A percentile compares a stretch with the other conserved stretches of the same genome.
phyloP scores from a whole-genome alignment of 352 stramenopile species.

The Phytophthora capsici region DNA sequence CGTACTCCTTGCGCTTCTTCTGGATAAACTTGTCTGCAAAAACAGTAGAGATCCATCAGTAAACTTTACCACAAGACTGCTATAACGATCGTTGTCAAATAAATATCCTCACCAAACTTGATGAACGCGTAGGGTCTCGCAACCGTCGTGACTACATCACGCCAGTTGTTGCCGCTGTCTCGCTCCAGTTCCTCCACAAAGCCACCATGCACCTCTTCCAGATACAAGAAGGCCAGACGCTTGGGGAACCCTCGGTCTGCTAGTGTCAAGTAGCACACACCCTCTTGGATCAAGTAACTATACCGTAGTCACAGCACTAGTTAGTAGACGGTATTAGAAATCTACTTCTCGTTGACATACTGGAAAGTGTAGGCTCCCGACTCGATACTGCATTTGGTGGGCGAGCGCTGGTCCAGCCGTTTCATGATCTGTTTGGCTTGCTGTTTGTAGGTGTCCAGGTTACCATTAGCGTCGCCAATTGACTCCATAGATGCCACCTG shows the following conservation, averaged over 20 bases:
- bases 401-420: conserved; percentile 89
- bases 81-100: too few relatives aligned
- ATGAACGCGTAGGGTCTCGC: conserved; percentile 99
- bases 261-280: conserved; percentile 97
- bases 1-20: conserved; percentile 97
- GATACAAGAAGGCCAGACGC: conserved; percentile 97
- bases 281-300: conserved; percentile 97
- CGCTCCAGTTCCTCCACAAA: conserved; percentile 96
- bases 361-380: conserved; percentile 93
- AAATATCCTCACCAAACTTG: conserved; percentile 89
- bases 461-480: conserved; percentile 80
- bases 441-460: conserved; percentile 91
- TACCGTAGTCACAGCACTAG: conserved; percentile 2
- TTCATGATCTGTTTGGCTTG: conserved; percentile 96
- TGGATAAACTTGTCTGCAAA: conserved; percentile 96
- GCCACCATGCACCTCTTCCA: conserved; percentile 94
- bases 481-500: conserved; percentile 95
- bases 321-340: conserved; percentile 4
- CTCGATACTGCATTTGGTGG: conserved; percentile 95
- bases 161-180: conserved; percentile 93
- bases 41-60: not conserved
- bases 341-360: conserved; percentile 75
- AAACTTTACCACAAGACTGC: not conserved
- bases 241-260: conserved; percentile 97
- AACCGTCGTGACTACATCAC: conserved; percentile 94